Percentiles rank a stretch among this genome's conserved stretches.
Evolutionary conservation across 805 yeast species (phyloP).

Genomic region (Vanderwaltozyma polyspora): DNA sequence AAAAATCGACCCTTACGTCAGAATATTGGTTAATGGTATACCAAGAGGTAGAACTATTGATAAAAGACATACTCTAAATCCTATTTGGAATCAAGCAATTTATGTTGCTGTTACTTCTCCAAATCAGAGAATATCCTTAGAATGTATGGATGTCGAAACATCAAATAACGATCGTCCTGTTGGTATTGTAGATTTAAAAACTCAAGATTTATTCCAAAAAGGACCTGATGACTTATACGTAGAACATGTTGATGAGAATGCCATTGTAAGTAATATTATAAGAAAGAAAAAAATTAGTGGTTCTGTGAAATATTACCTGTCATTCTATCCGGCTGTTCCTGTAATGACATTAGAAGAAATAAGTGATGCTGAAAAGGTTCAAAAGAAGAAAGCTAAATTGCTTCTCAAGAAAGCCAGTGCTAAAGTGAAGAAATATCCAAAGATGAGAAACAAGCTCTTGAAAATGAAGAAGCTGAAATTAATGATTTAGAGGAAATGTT

Average conservation of each 20-base stretch:
- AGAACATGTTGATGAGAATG: slow-evolving; percentile 44
- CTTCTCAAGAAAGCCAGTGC: slow-evolving; percentile 24
- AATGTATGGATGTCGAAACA: slow-evolving; percentile 84
- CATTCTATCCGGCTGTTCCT: slow-evolving; percentile 77
- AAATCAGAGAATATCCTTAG: slow-evolving; percentile 71
- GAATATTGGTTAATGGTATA: slow-evolving; percentile 67
- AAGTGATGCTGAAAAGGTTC: slow-evolving; percentile 40
- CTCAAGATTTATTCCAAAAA: slow-evolving; percentile 55
- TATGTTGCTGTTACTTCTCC: slow-evolving; percentile 77
- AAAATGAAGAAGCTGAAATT: slow-evolving; percentile 23
- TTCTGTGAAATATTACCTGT: slow-evolving; percentile 52
- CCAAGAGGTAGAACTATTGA: slow-evolving; percentile 70
- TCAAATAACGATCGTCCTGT: slow-evolving; percentile 73
- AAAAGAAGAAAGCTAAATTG: slow-evolving; percentile 29
- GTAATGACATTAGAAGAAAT: slow-evolving; percentile 69
- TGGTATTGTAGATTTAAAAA: slow-evolving; percentile 67
- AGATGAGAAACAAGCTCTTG: slow-evolving; percentile 21
- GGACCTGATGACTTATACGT: slow-evolving; percentile 49
- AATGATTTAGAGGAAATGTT: slow-evolving; percentile 31
- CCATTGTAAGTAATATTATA: slow-evolving; percentile 51
- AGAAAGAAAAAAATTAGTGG: slow-evolving; percentile 81
- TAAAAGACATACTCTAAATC: slow-evolving; percentile 54
- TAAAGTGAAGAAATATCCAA: slow-evolving; percentile 26
- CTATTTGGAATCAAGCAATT: slow-evolving; percentile 74
- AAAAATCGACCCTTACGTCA: slow-evolving; percentile 82